Conservation (phyloP, 495 filamentous ascomycete genomes). For the Trichoderma asperelloides region DNA sequence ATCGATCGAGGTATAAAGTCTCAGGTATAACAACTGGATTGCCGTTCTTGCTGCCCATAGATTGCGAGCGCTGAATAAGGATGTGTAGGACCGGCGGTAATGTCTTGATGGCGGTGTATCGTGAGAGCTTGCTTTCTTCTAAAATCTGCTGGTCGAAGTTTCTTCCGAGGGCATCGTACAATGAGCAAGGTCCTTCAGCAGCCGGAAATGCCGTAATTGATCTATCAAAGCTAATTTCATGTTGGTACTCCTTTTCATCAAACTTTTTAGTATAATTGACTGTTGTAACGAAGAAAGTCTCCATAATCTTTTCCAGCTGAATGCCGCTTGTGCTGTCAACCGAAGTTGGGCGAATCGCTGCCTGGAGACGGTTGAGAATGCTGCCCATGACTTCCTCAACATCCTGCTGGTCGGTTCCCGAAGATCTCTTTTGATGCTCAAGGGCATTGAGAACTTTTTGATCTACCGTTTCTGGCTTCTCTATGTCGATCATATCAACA, state of each 20-base stretch:
- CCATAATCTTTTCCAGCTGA: slow-evolving; percentile 70
- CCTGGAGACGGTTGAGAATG: slow-evolving; percentile 79
- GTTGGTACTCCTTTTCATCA: slow-evolving; percentile 21
- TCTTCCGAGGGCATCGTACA: slow-evolving; percentile 77
- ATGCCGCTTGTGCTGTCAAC: slow-evolving; percentile 46
- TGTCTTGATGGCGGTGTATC: slow-evolving; percentile 65
- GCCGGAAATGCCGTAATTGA: slow-evolving; percentile 33
- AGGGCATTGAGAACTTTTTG: slow-evolving; percentile 32
- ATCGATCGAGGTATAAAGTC: slow-evolving; percentile 79
- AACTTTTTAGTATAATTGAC: slow-evolving; percentile 35
- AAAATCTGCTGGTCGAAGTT: slow-evolving; percentile 73
- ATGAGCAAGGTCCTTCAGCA: slow-evolving; percentile 39
- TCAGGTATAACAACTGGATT: slow-evolving; percentile 68
- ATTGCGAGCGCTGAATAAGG: slow-evolving; percentile 73
- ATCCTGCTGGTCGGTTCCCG: slow-evolving; percentile 62
- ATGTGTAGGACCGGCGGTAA: slow-evolving; percentile 83
- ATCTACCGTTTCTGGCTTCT: slow-evolving; percentile 25
- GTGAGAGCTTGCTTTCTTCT: slow-evolving; percentile 50
- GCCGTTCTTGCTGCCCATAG: slow-evolving; percentile 65
- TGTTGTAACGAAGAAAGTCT: slow-evolving; percentile 43
- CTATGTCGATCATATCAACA: slow-evolving; percentile 16
- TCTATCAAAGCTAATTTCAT: slow-evolving; percentile 26
- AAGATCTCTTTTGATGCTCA: slow-evolving; percentile 30
- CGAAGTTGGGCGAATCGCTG: slow-evolving; percentile 62
- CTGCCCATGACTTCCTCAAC: slow-evolving; percentile 93